These are phyloP conservation scores for Biscogniauxia sp. DNA, from an alignment of 2,329 filamentous ascomycete genomes.

Conservation along the genomic window DNA sequence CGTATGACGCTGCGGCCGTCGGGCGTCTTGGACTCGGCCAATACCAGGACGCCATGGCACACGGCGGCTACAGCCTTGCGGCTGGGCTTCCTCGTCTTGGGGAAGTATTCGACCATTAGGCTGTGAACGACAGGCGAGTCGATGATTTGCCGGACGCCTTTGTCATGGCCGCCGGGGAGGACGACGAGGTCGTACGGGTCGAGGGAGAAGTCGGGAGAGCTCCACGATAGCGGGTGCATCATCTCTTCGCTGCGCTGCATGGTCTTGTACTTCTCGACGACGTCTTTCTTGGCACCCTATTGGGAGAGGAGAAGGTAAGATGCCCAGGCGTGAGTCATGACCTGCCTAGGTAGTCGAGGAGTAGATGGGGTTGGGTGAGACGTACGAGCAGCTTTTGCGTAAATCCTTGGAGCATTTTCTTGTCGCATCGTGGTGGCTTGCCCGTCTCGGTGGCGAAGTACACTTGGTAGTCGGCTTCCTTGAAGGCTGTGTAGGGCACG, in stretches of 20 bases:
- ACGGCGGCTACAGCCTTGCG: conserved; percentile 46
- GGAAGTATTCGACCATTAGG: conserved; percentile 46
- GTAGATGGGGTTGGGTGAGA: conserved; percentile 4
- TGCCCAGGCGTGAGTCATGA: too few relatives aligned
- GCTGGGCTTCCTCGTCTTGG: conserved; percentile 42
- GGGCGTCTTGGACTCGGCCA: conserved; percentile 40
- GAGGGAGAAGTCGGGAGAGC: conserved; percentile 41
- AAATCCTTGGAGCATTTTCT: conserved; percentile 46
- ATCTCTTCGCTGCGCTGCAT: conserved; percentile 44
- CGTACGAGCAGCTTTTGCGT: conserved; percentile 49
- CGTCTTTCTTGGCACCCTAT: conserved; percentile 44
- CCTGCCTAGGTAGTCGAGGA: background rate
- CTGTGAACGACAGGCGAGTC: conserved; percentile 45
- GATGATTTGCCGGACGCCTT: conserved; percentile 49
- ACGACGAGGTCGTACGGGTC: conserved; percentile 47
- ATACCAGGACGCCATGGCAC: conserved; percentile 52
- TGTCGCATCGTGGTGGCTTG: conserved; percentile 46
- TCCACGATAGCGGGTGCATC: conserved; percentile 44
- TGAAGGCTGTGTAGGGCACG: conserved; percentile 47
- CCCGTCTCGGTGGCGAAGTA: conserved; percentile 51
- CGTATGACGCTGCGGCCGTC: conserved; percentile 46
- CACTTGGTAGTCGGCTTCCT: conserved; percentile 45
- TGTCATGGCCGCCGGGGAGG: conserved; percentile 53
- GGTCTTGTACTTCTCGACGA: conserved; percentile 39
- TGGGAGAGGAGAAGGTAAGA: too few relatives aligned